Base-by-base conservation (phyloP, 345 rosid species). In the Sisymbrium irio region DNA sequence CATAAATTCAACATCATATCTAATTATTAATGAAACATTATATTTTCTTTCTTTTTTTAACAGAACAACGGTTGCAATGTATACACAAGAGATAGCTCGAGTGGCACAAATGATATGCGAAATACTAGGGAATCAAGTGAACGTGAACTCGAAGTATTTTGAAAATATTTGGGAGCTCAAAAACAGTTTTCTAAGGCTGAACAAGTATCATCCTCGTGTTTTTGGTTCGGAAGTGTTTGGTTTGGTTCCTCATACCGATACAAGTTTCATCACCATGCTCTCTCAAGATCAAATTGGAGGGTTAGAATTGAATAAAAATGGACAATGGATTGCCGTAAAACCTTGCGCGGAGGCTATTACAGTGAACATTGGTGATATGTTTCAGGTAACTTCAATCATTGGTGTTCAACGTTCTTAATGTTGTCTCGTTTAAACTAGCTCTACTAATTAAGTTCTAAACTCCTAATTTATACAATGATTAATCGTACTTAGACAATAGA, bases 161-260 rank as follows among this genome's bases (percentile, higher is more conserved):
- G 42, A 41, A 75, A 83, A 86, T 25, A 83, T 82, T 18, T 85
- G 78, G 42, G 60, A 35, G 1, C 55, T 81, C 7, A 73, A 60
- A 40, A 78, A 79, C 53, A 79, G 91, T 68, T 82, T 71, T 77
- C 67, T 88, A 36, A 81, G 98, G 40, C 65, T 90, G 78, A 93
- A 90, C 69, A 78, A 93, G 82, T 93, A 93, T 15, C 95, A 91
- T 14, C 87, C 89, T n/a, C 80, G 90, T 66, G 88, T 82, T 5
- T 61, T 61, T 58, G 74, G 87, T 55, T 75, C 82, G 2, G 51
- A 81, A 73, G 72, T 90, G 35, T 80, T 73, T 19, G 98, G 98
- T 17, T 17, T 90, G n/a, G 57, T 90, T 50, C 93, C 97, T 49
- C 98, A 93, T 78, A 90, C 96, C 18, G 97, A 88, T 47, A 72